Evolutionary conservation across 2,329 filamentous ascomycete genomes (phyloP).

Genomic region (Fusarium sp.): DNA sequence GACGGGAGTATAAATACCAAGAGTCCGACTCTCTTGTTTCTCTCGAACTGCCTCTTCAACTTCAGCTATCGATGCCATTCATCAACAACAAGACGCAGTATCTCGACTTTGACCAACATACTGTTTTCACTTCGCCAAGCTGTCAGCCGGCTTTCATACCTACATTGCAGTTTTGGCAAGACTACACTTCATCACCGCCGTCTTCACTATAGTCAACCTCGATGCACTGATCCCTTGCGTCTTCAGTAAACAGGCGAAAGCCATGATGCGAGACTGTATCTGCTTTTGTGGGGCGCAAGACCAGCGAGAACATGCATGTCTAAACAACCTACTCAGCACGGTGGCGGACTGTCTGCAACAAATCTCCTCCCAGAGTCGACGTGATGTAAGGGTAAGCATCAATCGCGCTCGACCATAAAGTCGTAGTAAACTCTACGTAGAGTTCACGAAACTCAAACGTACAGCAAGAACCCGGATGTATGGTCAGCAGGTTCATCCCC

Average conservation of each 20-base stretch:
- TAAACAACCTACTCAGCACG: background rate
- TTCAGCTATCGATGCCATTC: rapidly evolving
- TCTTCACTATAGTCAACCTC: background rate
- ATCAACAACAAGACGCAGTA: rapidly evolving
- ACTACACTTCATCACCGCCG: background rate
- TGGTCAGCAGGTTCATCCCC: rapidly evolving
- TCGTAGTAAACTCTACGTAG: background rate
- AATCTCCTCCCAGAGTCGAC: background rate
- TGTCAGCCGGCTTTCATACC: background rate
- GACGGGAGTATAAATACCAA: background rate
- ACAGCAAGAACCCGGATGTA: background rate
- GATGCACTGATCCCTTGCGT: rapidly evolving
- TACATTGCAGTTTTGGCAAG: background rate
- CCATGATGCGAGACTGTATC: background rate
- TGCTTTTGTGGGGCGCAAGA: too few relatives aligned
- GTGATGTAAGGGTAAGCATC: background rate
- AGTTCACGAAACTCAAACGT: background rate
- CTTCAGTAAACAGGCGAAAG: background rate
- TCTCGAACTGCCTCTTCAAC: rapidly evolving
- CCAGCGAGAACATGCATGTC: background rate
- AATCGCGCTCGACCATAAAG: background rate
- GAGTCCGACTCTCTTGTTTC: too few relatives aligned
- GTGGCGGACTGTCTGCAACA: background rate
- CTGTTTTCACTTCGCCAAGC: too few relatives aligned
- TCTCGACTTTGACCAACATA: background rate